Percentiles rank a stretch among this genome's conserved stretches.
These are phyloP conservation scores for Actinomortierella ambigua DNA, from an alignment of 371 early-diverging fungal genomes.

Conservation along the genomic window DNA sequence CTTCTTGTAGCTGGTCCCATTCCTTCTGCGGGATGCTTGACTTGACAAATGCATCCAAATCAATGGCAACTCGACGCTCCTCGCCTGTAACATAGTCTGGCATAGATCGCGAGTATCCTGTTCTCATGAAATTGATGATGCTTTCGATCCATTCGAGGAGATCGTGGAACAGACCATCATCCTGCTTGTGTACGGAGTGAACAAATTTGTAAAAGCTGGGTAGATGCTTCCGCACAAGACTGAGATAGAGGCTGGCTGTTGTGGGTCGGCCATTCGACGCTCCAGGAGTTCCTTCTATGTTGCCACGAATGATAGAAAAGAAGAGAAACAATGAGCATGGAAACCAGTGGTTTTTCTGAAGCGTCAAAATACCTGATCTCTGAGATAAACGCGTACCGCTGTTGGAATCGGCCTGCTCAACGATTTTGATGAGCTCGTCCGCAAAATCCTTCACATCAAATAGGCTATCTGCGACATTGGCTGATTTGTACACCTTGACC, in stretches of 20 bases:
- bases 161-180: constrained; percentile 49
- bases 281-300: constrained; percentile 35
- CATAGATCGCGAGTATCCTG: constrained; percentile 20
- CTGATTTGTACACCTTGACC: constrained; percentile 68
- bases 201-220: constrained; percentile 64
- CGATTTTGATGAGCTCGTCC: constrained; percentile 61
- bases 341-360: constrained; percentile 3
- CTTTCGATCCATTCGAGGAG: constrained; percentile 50
- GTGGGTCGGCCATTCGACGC: constrained; percentile 17
- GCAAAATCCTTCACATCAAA: constrained; percentile 60
- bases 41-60: constrained; percentile 23
- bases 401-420: constrained; percentile 51
- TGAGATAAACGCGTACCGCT: constrained; percentile 23
- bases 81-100: constrained; percentile 20
- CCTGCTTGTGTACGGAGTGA: constrained; percentile 62
- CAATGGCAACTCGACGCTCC: constrained; percentile 22
- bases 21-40: constrained; percentile 2
- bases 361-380: not conserved
- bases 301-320: not conserved
- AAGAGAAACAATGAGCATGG: constrained; percentile 2
- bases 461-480: constrained; percentile 66
- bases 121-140: constrained; percentile 42
- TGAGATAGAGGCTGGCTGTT: constrained; percentile 39
- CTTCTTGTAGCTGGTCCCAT: constrained; percentile 16
- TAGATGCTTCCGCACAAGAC: constrained; percentile 59